Evolutionary conservation across 2,329 filamentous ascomycete genomes (phyloP), one percentile per base, ranked within the genome.

Genomic region (Aspergillus fumigatiaffinis): DNA sequence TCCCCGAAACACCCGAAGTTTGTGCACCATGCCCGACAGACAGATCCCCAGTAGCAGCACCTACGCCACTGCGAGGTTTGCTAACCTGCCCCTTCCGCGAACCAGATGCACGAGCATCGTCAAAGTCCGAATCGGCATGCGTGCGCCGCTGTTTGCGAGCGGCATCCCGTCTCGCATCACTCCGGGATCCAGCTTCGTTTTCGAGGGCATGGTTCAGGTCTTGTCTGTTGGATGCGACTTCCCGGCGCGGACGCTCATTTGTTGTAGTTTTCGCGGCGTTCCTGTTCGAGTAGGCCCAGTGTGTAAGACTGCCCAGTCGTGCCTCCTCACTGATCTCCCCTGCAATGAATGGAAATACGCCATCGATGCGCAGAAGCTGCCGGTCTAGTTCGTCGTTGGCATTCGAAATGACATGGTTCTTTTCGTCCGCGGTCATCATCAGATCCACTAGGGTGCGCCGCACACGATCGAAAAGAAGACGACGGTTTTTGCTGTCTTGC

Each of bases 221-320:
- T 51, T 70, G 66, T 64, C 92, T 90, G 42, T 86, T 86, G 23
- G 89, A 84, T 10, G 88, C 89, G 23, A 88, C 89, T 69, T 96
- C 92, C 62, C 91, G 85, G 59, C 91, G 84, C 50, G 89, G 87
- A 26, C 88, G 83, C 71, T 95, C 90, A 32, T 87, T 86, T 48
- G 84, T 79, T 54, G 77, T 68, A 12, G 75, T 75, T 66, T 85
- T 86, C 62, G 82, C 81, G 55, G 79, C 73, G 54, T 86, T 83
- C 63, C 93, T 88, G 69, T 91, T 91, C 21, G 90, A 89, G 72
- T 97, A 97, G 51, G 93, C 94, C 94, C 94, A 99, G 74, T 99
- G 94, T 53, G 86, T 90, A 58, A 87, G 84, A 76, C 92, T 97
- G 52, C 95, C 94, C 78, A 92, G 88, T 75, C 95, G 91, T 54